Base-by-base conservation (phyloP, 2,329 filamentous ascomycete genomes). In the Chrysoporthe deuterocubensis region DNA sequence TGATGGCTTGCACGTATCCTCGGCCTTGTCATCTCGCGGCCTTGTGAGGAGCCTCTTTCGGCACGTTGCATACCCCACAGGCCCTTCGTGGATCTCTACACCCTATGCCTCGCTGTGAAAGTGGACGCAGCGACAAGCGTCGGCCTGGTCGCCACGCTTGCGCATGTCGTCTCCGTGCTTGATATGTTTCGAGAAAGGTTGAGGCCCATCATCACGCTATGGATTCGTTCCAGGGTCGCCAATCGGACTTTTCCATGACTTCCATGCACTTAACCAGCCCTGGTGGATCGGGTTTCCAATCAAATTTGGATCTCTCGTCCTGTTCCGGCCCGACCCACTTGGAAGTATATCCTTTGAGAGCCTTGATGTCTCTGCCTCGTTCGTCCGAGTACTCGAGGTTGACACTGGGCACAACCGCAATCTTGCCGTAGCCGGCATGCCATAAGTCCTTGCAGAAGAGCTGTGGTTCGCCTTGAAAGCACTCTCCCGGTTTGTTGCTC, bases 381-480 rank as follows among this genome's bases (percentile, higher is more conserved):
- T 82, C 78, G 69, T 86, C 77, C 3, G 80, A 80, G 72, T 89
- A 88, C 68, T 83, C 85, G 2, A 89, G 74, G 70, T 86, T 87
- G 2, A 89, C 81, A 2, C 79, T 80, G 0, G 87, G 86, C 11
- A 89, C 79, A 0, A 87, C 84, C 0, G 86, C 85, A 69, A 89
- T 85, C 71, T 81, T 85, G 14, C 82, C 79, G 68, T 80, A 81
- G 2, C 84, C 84, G 5, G 74, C 70, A 16, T 72, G 78, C 84
- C 86, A 89, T 71, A 89, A 66, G 69, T 89, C 86, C 67, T 88
- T 88, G 70, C 83, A 85, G 56, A 89, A 84, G 13, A 88, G 72
- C 65, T 82, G 80, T 1, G 86, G 84, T 73, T 89, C 87, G 2
- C 85, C 85, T 69, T 84, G 81, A 13, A 74, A 78, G 67, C 86